Evolutionary conservation across 2,329 filamentous ascomycete species (phyloP), one percentile per base, ranked within the genome.

Genomic region (Plenodomus biglobosus): DNA sequence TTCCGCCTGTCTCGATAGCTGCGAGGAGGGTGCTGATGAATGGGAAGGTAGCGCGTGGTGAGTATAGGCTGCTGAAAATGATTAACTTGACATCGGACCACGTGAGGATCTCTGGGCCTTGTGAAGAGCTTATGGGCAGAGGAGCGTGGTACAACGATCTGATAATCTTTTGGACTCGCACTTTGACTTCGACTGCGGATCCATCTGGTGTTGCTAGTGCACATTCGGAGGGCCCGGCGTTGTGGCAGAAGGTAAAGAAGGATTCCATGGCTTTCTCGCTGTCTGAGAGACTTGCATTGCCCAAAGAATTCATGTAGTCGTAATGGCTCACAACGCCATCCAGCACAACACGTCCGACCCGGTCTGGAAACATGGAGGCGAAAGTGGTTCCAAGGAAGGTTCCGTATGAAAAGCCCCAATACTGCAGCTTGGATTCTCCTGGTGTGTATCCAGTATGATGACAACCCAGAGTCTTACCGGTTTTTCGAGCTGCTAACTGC

Each of bases 401-500:
- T 1, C 79, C 79, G 42, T 80, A 80, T 6, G 73, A 76, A 46
- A 78, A 71, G 3, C 78, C 78, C 62, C 68, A 73, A 55, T 75
- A 78, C 18, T 76, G 68, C 13, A 80, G 52, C 40, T 68, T 66
- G 13, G 58, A 51, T 16, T 46, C 50, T 40, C 50, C 63, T 0
- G 52, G 47, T 16, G 36, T 51, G 13, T 57, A 56, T 5, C 21
- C 34, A 13, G 42, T 16, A 0, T 32, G n/a, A 13, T 40, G 17
- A 20, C n/a, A 18, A 11, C 27, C 22, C 20, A n/a, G 8, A n/a
- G 24, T 35, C 22, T 39, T 39, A 11, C 41, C 27, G 3, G 39
- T 15, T 22, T 37, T 48, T 30, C 43, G 40, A n/a, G 27, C 40
- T 13, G 36, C 8, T 3, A 49, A 27, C 16, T 48, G 36, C 30